These are phyloP conservation scores for Neurospora sp. DNA, from an alignment of 495 filamentous ascomycete genomes.

Conservation along the genomic window DNA sequence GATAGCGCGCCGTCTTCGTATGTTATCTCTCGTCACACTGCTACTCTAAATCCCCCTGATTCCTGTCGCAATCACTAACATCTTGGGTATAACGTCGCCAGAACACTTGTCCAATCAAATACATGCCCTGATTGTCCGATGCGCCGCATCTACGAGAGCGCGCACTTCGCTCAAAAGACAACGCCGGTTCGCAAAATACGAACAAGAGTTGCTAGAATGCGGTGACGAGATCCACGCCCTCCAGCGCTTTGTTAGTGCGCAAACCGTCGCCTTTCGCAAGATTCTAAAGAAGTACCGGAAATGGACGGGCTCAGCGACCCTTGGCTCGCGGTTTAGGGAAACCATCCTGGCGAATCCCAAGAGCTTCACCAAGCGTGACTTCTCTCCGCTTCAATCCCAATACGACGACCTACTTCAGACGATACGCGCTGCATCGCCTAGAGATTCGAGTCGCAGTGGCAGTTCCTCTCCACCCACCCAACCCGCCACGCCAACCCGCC, in stretches of 20 bases:
- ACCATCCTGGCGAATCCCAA: conserved; percentile 47
- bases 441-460: conserved; percentile 5
- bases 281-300: conserved; percentile 70
- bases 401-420: conserved; percentile 45
- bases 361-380: conserved; percentile 52
- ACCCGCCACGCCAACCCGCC: conserved; percentile 9
- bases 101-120: conserved; percentile 45
- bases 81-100: conserved; percentile 9
- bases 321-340: conserved; percentile 48
- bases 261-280: conserved; percentile 58
- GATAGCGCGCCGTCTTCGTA: conserved; percentile 51
- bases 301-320: conserved; percentile 55
- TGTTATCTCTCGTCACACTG: background rate
- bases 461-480: conserved; percentile 7
- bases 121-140: conserved; percentile 35
- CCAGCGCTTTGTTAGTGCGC: conserved; percentile 51
- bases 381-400: conserved; percentile 42
- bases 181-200: conserved; percentile 40
- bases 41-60: background rate
- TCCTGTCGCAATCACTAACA: conserved; percentile 1
- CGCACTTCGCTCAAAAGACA: conserved; percentile 28
- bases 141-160: conserved; percentile 20
- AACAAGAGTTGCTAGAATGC: conserved; percentile 34
- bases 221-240: conserved; percentile 53
- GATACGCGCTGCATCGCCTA: conserved; percentile 34